Percentiles rank a stretch among this genome's conserved stretches.
Evolutionary conservation across 1,284 basidiomycete species (phyloP).

Genomic region (Cystobasidiaceae sp.): DNA sequence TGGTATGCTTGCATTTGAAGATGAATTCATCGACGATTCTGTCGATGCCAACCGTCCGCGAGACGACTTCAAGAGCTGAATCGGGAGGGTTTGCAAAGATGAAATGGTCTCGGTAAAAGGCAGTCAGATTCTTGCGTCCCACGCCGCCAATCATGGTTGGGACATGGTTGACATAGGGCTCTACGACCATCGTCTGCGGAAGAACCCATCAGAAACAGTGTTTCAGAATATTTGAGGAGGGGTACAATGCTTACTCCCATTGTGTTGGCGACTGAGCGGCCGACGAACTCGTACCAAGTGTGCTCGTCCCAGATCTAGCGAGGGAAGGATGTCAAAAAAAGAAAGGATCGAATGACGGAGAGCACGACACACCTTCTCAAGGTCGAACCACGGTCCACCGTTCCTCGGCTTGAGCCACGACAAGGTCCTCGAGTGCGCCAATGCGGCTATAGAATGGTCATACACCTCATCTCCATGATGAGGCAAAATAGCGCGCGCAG

Average conservation of each 20-base stretch:
- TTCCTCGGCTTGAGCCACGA: constrained; percentile 25
- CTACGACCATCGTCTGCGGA: constrained; percentile 35
- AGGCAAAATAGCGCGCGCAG: constrained; percentile 5
- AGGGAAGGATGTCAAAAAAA: too few species aligned
- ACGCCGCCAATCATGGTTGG: constrained; percentile 55
- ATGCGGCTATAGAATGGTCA: constrained; percentile 5
- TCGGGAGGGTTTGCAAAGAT: constrained; percentile 51
- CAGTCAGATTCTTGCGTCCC: constrained; percentile 53
- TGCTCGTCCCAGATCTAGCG: constrained; percentile 31
- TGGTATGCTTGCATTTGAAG: constrained; percentile 28
- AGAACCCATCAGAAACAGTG: constrained; percentile 45
- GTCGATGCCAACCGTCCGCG: constrained; percentile 55
- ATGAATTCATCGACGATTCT: constrained; percentile 30
- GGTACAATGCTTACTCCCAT: constrained; percentile 45
- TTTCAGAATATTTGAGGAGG: neutral
- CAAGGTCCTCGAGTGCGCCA: constrained; percentile 28
- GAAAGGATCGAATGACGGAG: too few species aligned
- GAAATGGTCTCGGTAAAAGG: constrained; percentile 52
- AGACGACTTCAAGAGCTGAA: constrained; percentile 50
- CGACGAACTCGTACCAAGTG: constrained; percentile 49
- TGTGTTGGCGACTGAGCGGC: constrained; percentile 53
- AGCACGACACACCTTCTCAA: constrained; percentile 30
- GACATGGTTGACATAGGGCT: constrained; percentile 54
- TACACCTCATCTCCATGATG: constrained; percentile 12
- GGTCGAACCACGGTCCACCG: constrained; percentile 30